These are phyloP conservation scores for Penicillium sp. DNA, from an alignment of 2,329 filamentous ascomycete genomes.

Conservation along the genomic window DNA sequence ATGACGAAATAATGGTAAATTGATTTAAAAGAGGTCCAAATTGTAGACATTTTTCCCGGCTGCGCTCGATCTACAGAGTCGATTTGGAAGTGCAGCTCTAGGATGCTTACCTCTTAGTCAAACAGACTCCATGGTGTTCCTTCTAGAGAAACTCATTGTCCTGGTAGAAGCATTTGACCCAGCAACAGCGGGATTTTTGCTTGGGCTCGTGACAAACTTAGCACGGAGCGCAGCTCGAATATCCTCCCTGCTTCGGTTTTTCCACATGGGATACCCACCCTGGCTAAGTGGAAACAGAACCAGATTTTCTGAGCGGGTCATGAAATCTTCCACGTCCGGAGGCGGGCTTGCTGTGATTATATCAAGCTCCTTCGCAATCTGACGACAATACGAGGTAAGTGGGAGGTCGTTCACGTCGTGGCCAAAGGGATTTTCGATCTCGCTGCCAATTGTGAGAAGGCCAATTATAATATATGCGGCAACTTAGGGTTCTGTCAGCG, in stretches of 20 bases:
- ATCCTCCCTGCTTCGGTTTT: slow-evolving; percentile 51
- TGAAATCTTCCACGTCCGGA: slow-evolving; percentile 58
- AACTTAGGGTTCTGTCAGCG: slow-evolving; percentile 23
- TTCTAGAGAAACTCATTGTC: neutral
- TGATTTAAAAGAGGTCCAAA: no score
- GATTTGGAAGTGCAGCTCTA: no score
- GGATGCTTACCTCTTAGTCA: neutral
- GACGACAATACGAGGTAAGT: slow-evolving; percentile 75
- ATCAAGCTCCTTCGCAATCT: slow-evolving; percentile 74
- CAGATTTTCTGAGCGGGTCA: slow-evolving; percentile 38
- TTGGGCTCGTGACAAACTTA: slow-evolving; percentile 34
- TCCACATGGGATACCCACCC: slow-evolving; percentile 55
- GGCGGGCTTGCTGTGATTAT: slow-evolving; percentile 66
- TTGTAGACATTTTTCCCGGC: no score
- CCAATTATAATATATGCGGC: slow-evolving; percentile 84
- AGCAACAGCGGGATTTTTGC: neutral
- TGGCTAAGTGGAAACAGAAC: slow-evolving; percentile 47
- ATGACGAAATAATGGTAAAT: no score
- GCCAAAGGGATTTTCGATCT: slow-evolving; percentile 86
- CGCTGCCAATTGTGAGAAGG: slow-evolving; percentile 73
- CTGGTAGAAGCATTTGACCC: neutral
- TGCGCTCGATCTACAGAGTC: no score
- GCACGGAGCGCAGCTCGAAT: slow-evolving; percentile 48
- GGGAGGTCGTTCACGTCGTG: slow-evolving; percentile 82
- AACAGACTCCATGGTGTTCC: neutral